These are phyloP conservation scores for Epichloe sylvatica DNA, from an alignment of 2,329 filamentous ascomycete genomes.

Conservation along the genomic window DNA sequence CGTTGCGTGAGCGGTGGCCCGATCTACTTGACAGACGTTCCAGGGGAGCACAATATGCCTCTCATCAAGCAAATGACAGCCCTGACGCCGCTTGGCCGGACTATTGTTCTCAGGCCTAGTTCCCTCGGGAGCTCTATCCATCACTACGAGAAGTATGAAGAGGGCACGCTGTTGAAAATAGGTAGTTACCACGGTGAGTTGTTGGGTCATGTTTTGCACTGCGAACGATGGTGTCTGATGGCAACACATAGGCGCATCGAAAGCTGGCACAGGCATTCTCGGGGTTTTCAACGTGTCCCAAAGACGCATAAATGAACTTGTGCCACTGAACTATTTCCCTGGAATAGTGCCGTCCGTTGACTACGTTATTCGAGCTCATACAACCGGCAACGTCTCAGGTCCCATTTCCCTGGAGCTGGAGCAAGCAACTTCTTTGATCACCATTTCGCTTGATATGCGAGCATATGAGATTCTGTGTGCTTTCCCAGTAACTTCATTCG, in stretches of 20 bases:
- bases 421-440: slow-evolving; percentile 37
- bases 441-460: slow-evolving; percentile 45
- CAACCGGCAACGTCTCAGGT: slow-evolving; percentile 45
- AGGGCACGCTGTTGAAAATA: slow-evolving; percentile 60
- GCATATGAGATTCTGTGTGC: slow-evolving; percentile 75
- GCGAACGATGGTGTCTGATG: neutral
- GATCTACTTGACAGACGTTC: slow-evolving; percentile 85
- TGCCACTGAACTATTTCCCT: slow-evolving; percentile 59
- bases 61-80: slow-evolving; percentile 75
- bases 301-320: slow-evolving; percentile 48
- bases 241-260: slow-evolving; percentile 27
- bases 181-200: slow-evolving; percentile 57
- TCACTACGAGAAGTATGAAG: slow-evolving; percentile 63
- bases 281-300: slow-evolving; percentile 72
- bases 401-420: slow-evolving; percentile 32
- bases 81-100: slow-evolving; percentile 53
- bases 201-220: neutral
- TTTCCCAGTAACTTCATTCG: slow-evolving; percentile 49
- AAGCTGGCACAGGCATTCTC: slow-evolving; percentile 60
- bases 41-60: slow-evolving; percentile 62
- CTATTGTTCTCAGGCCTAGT: slow-evolving; percentile 68
- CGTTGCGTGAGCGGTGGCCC: slow-evolving; percentile 83
- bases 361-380: slow-evolving; percentile 65
- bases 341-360: slow-evolving; percentile 43
- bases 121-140: slow-evolving; percentile 58